Base-by-base conservation (phyloP, 768 basidiomycete species). In the Leccinum disarticulatum region DNA sequence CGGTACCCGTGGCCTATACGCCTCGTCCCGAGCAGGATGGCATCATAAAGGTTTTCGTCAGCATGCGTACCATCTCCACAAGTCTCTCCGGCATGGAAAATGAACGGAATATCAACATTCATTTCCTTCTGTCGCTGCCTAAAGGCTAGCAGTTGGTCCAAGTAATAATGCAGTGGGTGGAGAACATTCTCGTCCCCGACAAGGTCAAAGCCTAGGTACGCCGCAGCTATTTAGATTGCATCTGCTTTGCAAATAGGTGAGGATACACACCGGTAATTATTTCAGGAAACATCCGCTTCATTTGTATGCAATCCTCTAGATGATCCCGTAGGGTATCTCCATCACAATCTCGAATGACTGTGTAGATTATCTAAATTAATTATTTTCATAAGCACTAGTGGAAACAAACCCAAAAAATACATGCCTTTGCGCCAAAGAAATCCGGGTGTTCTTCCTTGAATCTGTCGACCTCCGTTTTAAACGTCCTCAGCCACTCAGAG, bases 1-100 rank as follows among this genome's bases (percentile, higher is more conserved):
- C 56, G 73, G 30, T 60, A 89, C 89, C 88, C 91, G 73, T 93
- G 91, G 0, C 91, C 91, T 56, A 92, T 92, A 22, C 90, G 82
- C 68, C 85, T 90, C 9, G 90, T 90, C 13, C 87, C 90, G 7
- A 92, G 76, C 41, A 91, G 75, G 54, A 93, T 84, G 6, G 90
- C 90, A 68, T 93, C 91, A 63, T 88, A 91, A 30, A 92, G 72
- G 67, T 92, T 92, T 53, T 79, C 71, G 59, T 93, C 90, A 19
- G 86, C 85, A 19, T 77, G 73, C 4, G 82, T 83, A 6, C 91
- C 91, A 68, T 92, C 91, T 5, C 88, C 87, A 22, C 88, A 78
- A 0, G 90, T 92, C 73, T 92, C 90, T 19, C 91, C 91, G 0
- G 88, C 89, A 65, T 92, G 91, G 65, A 91, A 85, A 51, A 91